Evolutionary conservation across 2,329 filamentous ascomycete genomes (phyloP).

Genomic region (Aspergillus hortae): DNA sequence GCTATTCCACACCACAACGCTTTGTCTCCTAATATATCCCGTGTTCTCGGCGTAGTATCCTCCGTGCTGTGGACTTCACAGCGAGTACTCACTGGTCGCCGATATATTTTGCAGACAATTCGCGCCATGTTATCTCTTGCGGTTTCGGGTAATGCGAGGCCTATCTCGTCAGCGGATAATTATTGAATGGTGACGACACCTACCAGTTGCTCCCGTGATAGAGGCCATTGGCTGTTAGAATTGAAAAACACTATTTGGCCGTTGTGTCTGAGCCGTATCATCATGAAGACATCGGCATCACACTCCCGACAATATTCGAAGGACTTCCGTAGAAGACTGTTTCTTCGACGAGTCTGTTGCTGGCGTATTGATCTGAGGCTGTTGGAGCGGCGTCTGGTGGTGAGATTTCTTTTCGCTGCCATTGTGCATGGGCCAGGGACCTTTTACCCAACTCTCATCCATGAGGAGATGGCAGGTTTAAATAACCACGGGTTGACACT

Average conservation of each 20-base stretch:
- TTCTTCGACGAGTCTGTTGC: neutral
- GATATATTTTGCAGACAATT: neutral
- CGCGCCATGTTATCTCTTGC: neutral
- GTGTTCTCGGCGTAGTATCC: no score
- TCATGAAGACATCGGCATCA: neutral
- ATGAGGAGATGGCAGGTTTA: neutral
- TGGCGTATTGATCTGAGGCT: neutral
- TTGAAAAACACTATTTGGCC: neutral
- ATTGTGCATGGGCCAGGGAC: neutral
- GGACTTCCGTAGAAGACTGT: neutral
- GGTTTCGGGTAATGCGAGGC: neutral
- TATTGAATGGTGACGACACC: neutral
- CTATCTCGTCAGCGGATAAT: neutral
- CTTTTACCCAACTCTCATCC: neutral
- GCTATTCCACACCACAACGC: no score
- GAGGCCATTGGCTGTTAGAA: neutral
- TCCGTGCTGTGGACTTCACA: no score
- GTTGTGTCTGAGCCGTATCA: neutral
- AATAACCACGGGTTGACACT: neutral
- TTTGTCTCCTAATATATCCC: no score
- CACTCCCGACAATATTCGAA: neutral
- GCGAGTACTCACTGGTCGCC: no score
- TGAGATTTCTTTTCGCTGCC: neutral
- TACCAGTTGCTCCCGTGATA: constrained; percentile 1
- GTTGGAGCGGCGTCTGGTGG: neutral